Base-by-base conservation (phyloP, 2,329 filamentous ascomycete species). In the Alternaria panax region DNA sequence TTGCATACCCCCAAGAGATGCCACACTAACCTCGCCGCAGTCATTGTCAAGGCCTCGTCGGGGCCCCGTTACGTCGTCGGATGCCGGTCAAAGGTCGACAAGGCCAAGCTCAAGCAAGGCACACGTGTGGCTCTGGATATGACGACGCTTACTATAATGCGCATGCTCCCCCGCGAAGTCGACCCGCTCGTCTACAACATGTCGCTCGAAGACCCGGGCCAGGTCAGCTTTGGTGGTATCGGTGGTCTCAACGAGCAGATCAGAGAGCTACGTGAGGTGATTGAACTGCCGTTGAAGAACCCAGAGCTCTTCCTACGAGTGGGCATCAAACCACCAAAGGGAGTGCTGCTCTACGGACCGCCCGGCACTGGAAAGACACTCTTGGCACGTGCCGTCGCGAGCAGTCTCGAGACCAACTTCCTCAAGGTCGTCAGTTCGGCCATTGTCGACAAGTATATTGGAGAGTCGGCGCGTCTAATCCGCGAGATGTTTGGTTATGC, bases 401-500 rank as follows among this genome's bases (percentile, higher is more conserved):
- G 93, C 81, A 94, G 93, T 77, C 81, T 99, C 66, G 95, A 99
- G 80, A 99, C 95, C 40, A 99, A 99, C 80, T 99, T 99, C 82
- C 79, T 99, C 70, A 99, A 99, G 81, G 95, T 99, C 63, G 95
- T 99, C 28, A 98, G 95, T 4, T 99, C 95, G 42, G 96, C 95
- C 27, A 99, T 99, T 75, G 95, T 99, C 64, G 96, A 99, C 85
- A 99, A 99, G 81, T 99, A 99, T 78, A 99, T 99, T 66, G 95
- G 95, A 80, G 95, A 99, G 82, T 99, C 95, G 11, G 95, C 95
- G 36, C 90, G 96, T 68, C 85, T 99, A 67, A 99, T 99, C 75
- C 90, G 95, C 79, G 95, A 99, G 80, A 99, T 99, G 96, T 99
- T 99, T 76, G 96, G 95, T 59, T 99, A 99, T 76, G 95, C 96